Conservation (phyloP, 2,329 filamentous ascomycete genomes). For the Arachnomyces sp. region DNA sequence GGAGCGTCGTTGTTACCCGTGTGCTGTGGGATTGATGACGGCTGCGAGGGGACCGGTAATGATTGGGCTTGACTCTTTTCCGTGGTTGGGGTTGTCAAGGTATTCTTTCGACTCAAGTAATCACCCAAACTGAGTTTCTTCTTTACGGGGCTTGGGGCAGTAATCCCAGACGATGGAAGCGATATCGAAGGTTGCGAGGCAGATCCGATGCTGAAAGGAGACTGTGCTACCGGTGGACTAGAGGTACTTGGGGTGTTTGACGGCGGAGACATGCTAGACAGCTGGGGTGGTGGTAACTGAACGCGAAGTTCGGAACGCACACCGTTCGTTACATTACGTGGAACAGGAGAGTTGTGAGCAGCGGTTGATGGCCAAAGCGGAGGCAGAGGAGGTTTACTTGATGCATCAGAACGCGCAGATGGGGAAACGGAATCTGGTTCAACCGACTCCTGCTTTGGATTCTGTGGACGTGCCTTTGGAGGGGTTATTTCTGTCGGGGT, state of each 20-base stretch:
- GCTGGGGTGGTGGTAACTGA: constrained; percentile 20
- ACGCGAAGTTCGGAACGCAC: constrained; percentile 20
- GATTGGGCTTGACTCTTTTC: constrained; percentile 33
- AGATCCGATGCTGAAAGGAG: constrained; percentile 21
- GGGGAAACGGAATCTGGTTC: background rate
- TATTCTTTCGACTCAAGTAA: constrained; percentile 39
- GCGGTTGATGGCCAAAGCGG: constrained; percentile 32
- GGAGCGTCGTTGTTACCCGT: constrained; percentile 10
- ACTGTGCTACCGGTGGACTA: constrained; percentile 23
- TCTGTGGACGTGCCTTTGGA: constrained; percentile 10
- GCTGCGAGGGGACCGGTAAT: constrained; percentile 20
- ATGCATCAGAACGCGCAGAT: constrained; percentile 6
- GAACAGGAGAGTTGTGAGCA: constrained; percentile 29
- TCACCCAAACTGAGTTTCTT: constrained; percentile 46
- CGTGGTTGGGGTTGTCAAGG: constrained; percentile 31
- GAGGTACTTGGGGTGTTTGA: constrained; percentile 21
- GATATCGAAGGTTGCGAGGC: constrained; percentile 17
- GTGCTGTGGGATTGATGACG: constrained; percentile 11
- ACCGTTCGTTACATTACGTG: constrained; percentile 12
- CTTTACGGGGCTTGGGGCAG: constrained; percentile 41
- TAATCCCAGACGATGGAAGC: constrained; percentile 21
- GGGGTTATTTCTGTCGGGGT: constrained; percentile 20
- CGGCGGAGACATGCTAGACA: constrained; percentile 13
- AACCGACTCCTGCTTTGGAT: constrained; percentile 6
- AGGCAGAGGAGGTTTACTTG: constrained; percentile 16